Conservation (phyloP, 108 stramenopile species). For the Cyclotella sp. region DNA sequence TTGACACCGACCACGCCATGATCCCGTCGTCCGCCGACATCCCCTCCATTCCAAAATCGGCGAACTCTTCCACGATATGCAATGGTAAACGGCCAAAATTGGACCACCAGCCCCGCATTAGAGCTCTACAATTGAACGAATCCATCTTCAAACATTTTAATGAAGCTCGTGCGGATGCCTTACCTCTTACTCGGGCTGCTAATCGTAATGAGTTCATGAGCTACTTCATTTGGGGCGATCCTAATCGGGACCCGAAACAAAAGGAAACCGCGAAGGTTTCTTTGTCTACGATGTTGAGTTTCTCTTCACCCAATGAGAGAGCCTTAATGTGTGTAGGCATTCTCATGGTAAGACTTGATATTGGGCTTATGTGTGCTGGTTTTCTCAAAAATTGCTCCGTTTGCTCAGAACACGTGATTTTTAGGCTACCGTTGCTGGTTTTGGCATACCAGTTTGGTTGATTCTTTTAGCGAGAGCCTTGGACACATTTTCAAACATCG, state of each 20-base stretch:
- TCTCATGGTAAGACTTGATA: slow-evolving; percentile 13
- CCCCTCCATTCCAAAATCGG: no score
- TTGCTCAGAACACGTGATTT: slow-evolving; percentile 13
- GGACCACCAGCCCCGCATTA: not conserved
- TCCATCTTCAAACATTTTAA: slow-evolving; percentile 31
- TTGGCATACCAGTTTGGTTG: slow-evolving; percentile 55
- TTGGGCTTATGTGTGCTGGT: not conserved
- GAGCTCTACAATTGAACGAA: not conserved
- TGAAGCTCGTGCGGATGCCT: slow-evolving; percentile 26
- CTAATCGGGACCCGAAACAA: slow-evolving; percentile 22
- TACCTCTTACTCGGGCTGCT: slow-evolving; percentile 31
- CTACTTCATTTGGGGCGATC: slow-evolving; percentile 39
- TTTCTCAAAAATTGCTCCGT: not conserved
- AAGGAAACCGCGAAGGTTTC: slow-evolving; percentile 29
- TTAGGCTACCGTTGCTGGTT: slow-evolving; percentile 42
- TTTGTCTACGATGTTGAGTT: slow-evolving; percentile 29
- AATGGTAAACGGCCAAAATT: not conserved
- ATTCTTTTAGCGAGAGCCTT: slow-evolving; percentile 43
- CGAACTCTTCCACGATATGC: not conserved
- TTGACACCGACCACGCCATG: no score
- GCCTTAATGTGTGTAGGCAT: slow-evolving; percentile 34
- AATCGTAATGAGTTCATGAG: slow-evolving; percentile 25
- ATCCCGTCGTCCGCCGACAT: no score
- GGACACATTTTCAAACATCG: slow-evolving; percentile 48
- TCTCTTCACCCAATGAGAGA: slow-evolving; percentile 25